phyloP scores from a whole-genome alignment of 78 protist genomes.

The Carpediemonas membranifera region DNA sequence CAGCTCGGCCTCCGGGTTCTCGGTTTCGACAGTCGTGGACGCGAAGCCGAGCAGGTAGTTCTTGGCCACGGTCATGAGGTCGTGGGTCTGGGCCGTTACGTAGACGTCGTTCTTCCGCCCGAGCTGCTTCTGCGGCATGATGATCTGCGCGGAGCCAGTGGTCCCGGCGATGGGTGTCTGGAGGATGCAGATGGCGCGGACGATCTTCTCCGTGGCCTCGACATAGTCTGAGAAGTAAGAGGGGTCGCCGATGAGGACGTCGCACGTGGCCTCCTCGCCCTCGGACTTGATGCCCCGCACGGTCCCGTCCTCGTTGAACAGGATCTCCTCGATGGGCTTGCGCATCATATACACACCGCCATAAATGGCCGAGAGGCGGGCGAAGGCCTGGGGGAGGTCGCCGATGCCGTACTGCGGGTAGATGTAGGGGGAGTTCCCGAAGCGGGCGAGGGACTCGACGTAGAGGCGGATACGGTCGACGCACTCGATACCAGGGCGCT shows the following conservation, averaged over 20 bases:
- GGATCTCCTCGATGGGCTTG: conserved; percentile 69
- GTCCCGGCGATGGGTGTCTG: conserved; percentile 59
- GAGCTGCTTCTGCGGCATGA: conserved; percentile 78
- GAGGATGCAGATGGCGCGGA: conserved; percentile 85
- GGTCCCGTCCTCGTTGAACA: conserved; percentile 63
- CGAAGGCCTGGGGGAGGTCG: conserved; percentile 81
- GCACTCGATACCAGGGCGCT: conserved; percentile 58
- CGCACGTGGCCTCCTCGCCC: conserved; percentile 45
- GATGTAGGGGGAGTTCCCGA: conserved; percentile 80
- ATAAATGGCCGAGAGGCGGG: conserved; percentile 87
- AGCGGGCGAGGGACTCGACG: conserved; percentile 55
- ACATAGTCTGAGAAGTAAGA: conserved; percentile 75
- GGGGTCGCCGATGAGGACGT: conserved; percentile 81
- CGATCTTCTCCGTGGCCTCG: conserved; percentile 42
- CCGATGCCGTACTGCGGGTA: conserved; percentile 97
- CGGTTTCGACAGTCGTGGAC: not conserved
- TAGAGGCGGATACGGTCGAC: conserved; percentile 66
- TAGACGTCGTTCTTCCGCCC: conserved; percentile 44
- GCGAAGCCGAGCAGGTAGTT: no score
- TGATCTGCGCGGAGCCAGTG: conserved; percentile 67
- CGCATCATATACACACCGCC: conserved; percentile 95
- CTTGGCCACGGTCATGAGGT: no score
- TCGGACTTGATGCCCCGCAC: conserved; percentile 67
- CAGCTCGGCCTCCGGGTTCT: conserved; percentile 76
- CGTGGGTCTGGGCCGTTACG: not conserved